These are phyloP conservation scores for Fusarium paranaense DNA, from an alignment of 2,329 filamentous ascomycete genomes.

Conservation along the genomic window DNA sequence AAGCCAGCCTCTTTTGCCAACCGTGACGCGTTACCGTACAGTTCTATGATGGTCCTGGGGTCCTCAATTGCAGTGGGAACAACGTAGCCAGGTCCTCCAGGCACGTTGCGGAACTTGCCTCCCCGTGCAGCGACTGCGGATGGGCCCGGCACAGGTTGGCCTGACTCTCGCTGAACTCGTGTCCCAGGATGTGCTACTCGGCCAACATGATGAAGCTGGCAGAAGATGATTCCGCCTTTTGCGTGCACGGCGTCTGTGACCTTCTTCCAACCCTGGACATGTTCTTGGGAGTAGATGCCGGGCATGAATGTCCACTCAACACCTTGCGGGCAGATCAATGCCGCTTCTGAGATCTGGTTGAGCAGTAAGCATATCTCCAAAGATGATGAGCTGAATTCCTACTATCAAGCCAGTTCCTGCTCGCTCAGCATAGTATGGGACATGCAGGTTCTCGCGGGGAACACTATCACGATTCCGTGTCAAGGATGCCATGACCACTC, in stretches of 20 bases:
- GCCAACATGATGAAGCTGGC: background rate
- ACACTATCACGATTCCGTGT: background rate
- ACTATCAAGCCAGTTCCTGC: background rate
- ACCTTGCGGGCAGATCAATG: background rate
- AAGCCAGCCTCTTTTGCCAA: background rate
- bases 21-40: background rate
- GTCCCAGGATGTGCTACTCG: background rate
- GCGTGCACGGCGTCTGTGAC: background rate
- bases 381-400: accelerated
- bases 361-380: background rate
- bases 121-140: background rate
- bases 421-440: background rate
- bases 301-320: background rate
- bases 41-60: background rate
- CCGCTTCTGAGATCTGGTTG: background rate
- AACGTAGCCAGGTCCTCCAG: background rate
- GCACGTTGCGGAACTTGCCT: background rate
- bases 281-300: background rate
- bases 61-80: background rate
- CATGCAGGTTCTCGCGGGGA: background rate
- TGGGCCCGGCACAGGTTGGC: background rate
- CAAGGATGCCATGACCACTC: background rate
- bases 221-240: background rate
- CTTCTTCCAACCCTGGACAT: background rate
- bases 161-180: background rate